Evolutionary conservation across 148 eudicot genomes (phyloP), one percentile per base, ranked within the genome.

Genomic region (Chenopodium album): DNA sequence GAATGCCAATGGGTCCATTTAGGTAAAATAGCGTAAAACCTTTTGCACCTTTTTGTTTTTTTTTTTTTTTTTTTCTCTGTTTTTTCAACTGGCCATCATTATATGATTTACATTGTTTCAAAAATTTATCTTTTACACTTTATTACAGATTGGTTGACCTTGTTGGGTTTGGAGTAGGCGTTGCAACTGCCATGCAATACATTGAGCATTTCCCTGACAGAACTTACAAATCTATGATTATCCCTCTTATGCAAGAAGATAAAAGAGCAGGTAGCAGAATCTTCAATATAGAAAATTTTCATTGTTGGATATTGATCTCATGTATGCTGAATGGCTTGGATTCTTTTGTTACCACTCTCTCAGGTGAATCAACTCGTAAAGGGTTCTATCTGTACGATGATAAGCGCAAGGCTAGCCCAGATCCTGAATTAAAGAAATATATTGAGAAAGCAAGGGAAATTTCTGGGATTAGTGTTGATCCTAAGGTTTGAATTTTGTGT

Each of bases 1-100:
- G 98, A 85, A 95, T 95, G 98, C 93, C 97, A 62, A 92, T 95
- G 94, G 98, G 98, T 48, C 98, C 98, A n/a, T 92, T 95, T 84
- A 92, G 98, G 96, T 94, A 88, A 69, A 34, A 14, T 26, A 70
- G 20, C 29, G 28, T 66, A 4, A 50, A 62, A 34, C n/a, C 31
- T 67, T 2, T 41, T 41, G 44, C 22, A 23, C 28, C n/a, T 63
- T 4, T 16, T 20, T 81, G 11, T 23, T 29, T 7, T 29, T 7
- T 48, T 75, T 17, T 81, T 16, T 29, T 7, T 29, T 7, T 48
- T 75, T 17, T 19, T 1, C 60, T 22, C 22, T 69, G 1, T 60
- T 23, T 77, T 16, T 28, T 73, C 56, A 19, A 32, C n/a, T 82
- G 20, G 77, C 67, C 59, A 75, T 65, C 31, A 34, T 29, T 75